A percentile compares a stretch with the other conserved stretches of the same genome.
phyloP scores from a whole-genome alignment of 306 rosid genomes.

The Comarum palustre region DNA sequence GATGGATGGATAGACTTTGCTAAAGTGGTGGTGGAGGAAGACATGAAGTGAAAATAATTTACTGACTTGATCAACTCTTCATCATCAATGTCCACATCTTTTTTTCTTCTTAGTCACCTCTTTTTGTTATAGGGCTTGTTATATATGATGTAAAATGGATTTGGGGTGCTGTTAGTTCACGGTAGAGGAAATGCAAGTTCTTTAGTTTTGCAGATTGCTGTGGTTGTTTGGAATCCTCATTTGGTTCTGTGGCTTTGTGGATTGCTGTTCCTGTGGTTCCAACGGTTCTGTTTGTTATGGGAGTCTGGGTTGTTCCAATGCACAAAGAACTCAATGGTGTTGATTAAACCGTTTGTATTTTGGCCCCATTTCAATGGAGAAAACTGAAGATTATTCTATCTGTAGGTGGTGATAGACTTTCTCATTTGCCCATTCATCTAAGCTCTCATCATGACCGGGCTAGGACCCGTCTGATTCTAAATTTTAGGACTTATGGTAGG shows the following conservation, averaged over 20 bases:
- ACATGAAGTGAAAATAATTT: conserved; percentile 13
- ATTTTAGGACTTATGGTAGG: too few relatives aligned
- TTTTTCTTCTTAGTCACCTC: conserved; percentile 9
- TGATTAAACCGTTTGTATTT: not conserved
- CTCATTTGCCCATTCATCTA: too few relatives aligned
- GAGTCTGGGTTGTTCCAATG: not conserved
- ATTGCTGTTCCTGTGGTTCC: not conserved
- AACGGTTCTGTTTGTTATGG: not conserved
- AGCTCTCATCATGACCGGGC: too few relatives aligned
- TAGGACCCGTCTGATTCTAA: too few relatives aligned
- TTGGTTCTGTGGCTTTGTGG: conserved; percentile 7
- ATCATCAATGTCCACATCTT: conserved; percentile 16
- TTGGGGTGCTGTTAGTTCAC: conserved; percentile 10
- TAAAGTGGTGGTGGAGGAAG: conserved; percentile 18
- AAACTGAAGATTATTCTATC: too few relatives aligned
- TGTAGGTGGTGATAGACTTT: not conserved
- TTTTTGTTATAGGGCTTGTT: not conserved
- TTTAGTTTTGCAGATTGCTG: conserved; percentile 2
- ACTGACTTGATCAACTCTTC: conserved; percentile 11
- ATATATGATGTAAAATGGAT: conserved; percentile 1
- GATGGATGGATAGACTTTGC: conserved; percentile 5
- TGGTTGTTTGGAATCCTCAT: conserved; percentile 12
- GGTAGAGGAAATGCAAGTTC: not conserved
- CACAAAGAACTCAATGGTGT: not conserved
- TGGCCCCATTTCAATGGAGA: not conserved